These are phyloP conservation scores for Pseudogymnoascus sp. DNA, from an alignment of 2,329 filamentous ascomycete species.

Conservation along the genomic window DNA sequence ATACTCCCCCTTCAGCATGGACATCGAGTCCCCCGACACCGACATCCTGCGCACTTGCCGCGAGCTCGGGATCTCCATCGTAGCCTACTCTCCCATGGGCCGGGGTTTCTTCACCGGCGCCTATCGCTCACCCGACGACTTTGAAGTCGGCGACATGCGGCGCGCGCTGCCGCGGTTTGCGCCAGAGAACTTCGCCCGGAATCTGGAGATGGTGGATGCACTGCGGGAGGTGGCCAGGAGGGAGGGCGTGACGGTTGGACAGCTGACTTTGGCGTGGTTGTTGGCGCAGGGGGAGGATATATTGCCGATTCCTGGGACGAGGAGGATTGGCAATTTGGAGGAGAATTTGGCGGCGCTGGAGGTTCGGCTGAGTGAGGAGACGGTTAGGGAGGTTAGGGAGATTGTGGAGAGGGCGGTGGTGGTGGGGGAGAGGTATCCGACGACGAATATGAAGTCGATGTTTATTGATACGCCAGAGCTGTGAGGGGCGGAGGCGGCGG, in stretches of 20 bases:
- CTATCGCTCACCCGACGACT: slow-evolving; percentile 39
- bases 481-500: not conserved
- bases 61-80: slow-evolving; percentile 50
- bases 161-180: slow-evolving; percentile 38
- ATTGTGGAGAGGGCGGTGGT: slow-evolving; percentile 28
- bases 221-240: slow-evolving; percentile 39
- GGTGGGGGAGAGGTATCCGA: slow-evolving; percentile 25
- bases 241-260: slow-evolving; percentile 42
- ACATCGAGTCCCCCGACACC: slow-evolving; percentile 47
- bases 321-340: slow-evolving; percentile 37
- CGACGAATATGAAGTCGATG: not conserved
- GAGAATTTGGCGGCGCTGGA: slow-evolving; percentile 21
- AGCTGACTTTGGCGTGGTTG: slow-evolving; percentile 48
- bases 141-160: slow-evolving; percentile 44
- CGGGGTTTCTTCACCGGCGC: slow-evolving; percentile 49
- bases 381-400: slow-evolving; percentile 17
- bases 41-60: slow-evolving; percentile 46
- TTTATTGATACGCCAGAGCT: not conserved
- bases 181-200: slow-evolving; percentile 44
- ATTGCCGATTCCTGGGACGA: slow-evolving; percentile 49
- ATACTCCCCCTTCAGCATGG: slow-evolving; percentile 46
- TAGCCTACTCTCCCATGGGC: slow-evolving; percentile 54
- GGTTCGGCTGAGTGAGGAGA: slow-evolving; percentile 14
- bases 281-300: slow-evolving; percentile 45
- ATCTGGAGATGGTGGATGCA: slow-evolving; percentile 39